Percentiles rank a stretch among this genome's conserved stretches.
Conservation (phyloP, 768 basidiomycete species). For the Auriculariales sp. region DNA sequence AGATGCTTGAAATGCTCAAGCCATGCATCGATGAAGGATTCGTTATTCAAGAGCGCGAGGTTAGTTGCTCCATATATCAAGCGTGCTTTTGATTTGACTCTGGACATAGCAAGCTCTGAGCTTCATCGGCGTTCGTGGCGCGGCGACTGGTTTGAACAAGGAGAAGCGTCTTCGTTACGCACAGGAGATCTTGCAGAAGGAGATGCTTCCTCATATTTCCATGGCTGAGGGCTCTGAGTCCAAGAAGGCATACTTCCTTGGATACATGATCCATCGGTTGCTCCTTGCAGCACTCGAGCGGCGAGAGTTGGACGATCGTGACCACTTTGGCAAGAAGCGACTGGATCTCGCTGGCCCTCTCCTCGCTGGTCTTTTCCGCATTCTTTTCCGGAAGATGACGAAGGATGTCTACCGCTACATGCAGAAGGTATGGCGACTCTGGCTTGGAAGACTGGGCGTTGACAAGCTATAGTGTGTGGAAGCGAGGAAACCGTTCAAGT, state of each 20-base stretch:
- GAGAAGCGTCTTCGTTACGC: slow-evolving; percentile 93
- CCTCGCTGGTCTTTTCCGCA: slow-evolving; percentile 92
- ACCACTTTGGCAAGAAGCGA: slow-evolving; percentile 98
- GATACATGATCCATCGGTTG: slow-evolving; percentile 97
- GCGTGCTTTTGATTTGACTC: slow-evolving; percentile 6
- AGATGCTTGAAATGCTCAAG: slow-evolving; percentile 96
- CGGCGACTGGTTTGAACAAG: slow-evolving; percentile 79
- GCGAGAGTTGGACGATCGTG: slow-evolving; percentile 93
- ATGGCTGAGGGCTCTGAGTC: slow-evolving; percentile 92
- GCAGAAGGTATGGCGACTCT: slow-evolving; percentile 57
- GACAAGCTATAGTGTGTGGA: slow-evolving; percentile 66
- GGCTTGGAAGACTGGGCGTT: not conserved
- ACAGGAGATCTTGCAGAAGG: slow-evolving; percentile 95
- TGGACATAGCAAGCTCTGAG: slow-evolving; percentile 56
- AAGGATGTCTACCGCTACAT: slow-evolving; percentile 94
- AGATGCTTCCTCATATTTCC: slow-evolving; percentile 95
- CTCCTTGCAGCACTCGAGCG: slow-evolving; percentile 87
- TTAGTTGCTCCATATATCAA: slow-evolving; percentile 17
- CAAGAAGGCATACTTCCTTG: slow-evolving; percentile 98
- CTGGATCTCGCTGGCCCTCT: slow-evolving; percentile 92
- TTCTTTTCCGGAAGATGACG: slow-evolving; percentile 92
- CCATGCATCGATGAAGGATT: slow-evolving; percentile 98
- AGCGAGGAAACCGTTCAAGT: slow-evolving; percentile 86
- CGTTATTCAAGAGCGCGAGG: slow-evolving; percentile 93
- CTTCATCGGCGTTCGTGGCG: slow-evolving; percentile 96